Percentiles rank a stretch among this genome's conserved stretches.
Conservation (phyloP, 306 rosid species). For the Potentilla sterilis region DNA sequence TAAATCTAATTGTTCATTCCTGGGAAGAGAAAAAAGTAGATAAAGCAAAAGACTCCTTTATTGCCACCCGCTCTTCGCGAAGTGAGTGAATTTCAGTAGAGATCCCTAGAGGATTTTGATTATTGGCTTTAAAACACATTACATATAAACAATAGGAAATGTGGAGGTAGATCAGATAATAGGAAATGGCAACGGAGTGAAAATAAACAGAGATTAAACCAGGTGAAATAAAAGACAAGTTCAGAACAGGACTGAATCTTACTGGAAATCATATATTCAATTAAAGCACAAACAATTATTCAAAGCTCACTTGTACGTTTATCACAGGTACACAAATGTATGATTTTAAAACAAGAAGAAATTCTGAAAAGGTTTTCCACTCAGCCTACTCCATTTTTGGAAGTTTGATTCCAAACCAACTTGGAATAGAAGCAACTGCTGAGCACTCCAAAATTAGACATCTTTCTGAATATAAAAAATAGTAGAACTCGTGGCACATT, state of each 20-base stretch:
- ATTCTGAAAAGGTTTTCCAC: not conserved
- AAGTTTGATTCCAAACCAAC: not conserved
- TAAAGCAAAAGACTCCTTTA: not conserved
- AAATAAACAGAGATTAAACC: not conserved
- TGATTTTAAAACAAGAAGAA: no score
- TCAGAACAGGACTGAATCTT: not conserved
- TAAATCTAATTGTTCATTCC: not conserved
- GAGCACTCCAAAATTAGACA: not conserved
- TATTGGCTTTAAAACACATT: not conserved
- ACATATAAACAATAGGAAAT: not conserved
- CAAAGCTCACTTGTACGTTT: not conserved
- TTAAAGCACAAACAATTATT: not conserved
- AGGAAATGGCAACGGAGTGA: not conserved
- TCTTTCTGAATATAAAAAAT: not conserved
- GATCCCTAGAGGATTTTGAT: not conserved
- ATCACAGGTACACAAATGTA: not conserved
- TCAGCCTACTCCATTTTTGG: not conserved
- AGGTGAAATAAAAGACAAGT: conserved; percentile 3
- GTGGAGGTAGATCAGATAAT: not conserved
- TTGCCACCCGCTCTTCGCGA: not conserved
- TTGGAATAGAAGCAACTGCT: not conserved
- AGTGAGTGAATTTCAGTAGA: not conserved
- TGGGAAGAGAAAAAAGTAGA: not conserved
- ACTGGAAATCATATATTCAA: not conserved
- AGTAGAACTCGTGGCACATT: not conserved